Evolutionary conservation across 495 filamentous ascomycete genomes (phyloP).

Genomic region (Xylaria cubensis): DNA sequence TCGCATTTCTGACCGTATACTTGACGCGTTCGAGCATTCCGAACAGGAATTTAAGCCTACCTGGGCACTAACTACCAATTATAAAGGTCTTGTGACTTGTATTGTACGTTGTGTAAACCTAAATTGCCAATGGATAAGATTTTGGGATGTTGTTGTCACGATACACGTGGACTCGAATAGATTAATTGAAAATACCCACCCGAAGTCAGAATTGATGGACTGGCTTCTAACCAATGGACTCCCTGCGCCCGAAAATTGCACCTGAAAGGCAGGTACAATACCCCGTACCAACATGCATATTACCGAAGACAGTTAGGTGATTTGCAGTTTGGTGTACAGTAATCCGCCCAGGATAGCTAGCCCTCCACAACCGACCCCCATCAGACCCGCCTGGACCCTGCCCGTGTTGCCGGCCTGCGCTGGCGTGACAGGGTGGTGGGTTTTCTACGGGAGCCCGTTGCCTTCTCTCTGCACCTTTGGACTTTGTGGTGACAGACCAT

Average conservation of each 20-base stretch:
- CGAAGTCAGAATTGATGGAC: background rate
- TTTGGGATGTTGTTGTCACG: background rate
- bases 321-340: background rate
- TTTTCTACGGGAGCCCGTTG: conserved; percentile 3
- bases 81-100: background rate
- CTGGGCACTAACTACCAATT: background rate
- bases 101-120: background rate
- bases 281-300: background rate
- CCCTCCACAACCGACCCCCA: background rate
- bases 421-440: background rate
- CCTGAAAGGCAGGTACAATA: conserved; percentile 2
- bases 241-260: background rate
- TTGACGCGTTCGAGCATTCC: background rate
- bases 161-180: conserved; percentile 2
- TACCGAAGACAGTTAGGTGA: background rate
- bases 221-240: background rate
- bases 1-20: background rate
- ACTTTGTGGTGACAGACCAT: background rate
- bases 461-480: background rate
- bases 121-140: background rate
- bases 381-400: conserved; percentile 9
- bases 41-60: background rate
- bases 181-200: background rate
- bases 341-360: background rate
- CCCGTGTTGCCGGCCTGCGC: background rate